Conservation (phyloP, 2,329 filamentous ascomycete species). For the Aspergillus fumigatus region DNA sequence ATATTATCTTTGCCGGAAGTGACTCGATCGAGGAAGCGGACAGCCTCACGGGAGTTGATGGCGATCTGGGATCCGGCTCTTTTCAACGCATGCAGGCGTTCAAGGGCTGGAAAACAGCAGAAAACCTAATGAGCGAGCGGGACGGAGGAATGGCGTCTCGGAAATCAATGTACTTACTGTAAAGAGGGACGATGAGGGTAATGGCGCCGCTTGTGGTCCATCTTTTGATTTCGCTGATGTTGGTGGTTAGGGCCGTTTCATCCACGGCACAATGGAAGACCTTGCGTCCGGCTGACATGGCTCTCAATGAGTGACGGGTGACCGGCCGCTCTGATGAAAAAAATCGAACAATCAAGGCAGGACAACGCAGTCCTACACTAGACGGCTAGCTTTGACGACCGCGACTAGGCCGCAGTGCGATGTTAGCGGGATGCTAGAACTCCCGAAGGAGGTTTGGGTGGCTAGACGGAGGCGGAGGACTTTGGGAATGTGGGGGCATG, state of each 20-base stretch:
- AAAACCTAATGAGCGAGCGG: conserved; percentile 10
- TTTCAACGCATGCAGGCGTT: conserved; percentile 44
- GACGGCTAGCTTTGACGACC: conserved; percentile 27
- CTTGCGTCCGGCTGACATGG: conserved; percentile 42
- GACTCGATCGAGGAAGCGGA: conserved; percentile 49
- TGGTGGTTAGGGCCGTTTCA: conserved; percentile 49
- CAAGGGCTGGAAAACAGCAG: conserved; percentile 34
- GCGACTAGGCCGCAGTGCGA: conserved; percentile 22
- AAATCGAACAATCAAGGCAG: conserved; percentile 9
- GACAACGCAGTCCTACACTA: conserved; percentile 24
- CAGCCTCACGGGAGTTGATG: conserved; percentile 48
- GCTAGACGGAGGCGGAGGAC: conserved; percentile 19
- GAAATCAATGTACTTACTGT: conserved; percentile 38
- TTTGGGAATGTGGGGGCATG: conserved; percentile 29
- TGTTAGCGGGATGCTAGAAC: conserved; percentile 19
- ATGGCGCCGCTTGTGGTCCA: conserved; percentile 48
- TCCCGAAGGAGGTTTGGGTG: conserved; percentile 26
- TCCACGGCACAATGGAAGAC: conserved; percentile 51
- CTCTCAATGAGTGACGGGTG: conserved; percentile 19
- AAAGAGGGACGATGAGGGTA: conserved; percentile 48
- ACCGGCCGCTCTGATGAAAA: conserved; percentile 15
- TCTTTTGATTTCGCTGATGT: conserved; percentile 50
- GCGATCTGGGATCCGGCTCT: conserved; percentile 44
- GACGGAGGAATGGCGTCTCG: conserved; percentile 1
- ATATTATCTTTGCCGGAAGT: conserved; percentile 45